These are phyloP conservation scores for Actinomortierella wolfii DNA, from an alignment of 371 early-diverging fungal species.

Conservation along the genomic window DNA sequence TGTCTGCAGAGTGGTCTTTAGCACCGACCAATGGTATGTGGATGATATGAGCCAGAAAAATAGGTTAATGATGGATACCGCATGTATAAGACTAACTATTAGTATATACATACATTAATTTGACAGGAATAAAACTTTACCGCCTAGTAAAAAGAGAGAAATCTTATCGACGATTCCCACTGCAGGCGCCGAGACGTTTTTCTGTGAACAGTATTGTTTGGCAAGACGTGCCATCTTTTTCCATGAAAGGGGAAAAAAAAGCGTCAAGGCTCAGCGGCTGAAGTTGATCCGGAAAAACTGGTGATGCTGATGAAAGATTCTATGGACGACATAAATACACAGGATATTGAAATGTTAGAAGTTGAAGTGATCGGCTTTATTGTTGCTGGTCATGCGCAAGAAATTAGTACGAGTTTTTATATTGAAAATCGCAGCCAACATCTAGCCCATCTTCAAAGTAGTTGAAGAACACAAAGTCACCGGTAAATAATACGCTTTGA, in stretches of 20 bases:
- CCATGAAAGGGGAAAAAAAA: slow-evolving; percentile 13
- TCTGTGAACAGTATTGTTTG: slow-evolving; percentile 3
- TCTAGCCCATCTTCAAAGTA: too few relatives aligned
- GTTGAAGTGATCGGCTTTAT: slow-evolving; percentile 10
- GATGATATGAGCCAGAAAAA: too few relatives aligned
- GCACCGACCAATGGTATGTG: slow-evolving; percentile 3
- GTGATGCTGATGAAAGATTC: slow-evolving; percentile 19
- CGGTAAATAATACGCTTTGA: too few relatives aligned
- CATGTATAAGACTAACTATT: not conserved
- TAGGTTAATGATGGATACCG: not conserved
- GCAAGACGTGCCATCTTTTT: slow-evolving; percentile 10
- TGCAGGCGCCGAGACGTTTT: slow-evolving; percentile 12
- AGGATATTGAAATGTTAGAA: slow-evolving; percentile 1
- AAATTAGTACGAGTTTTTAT: not conserved
- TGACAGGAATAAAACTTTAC: slow-evolving; percentile 12
- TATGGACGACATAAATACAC: slow-evolving; percentile 14
- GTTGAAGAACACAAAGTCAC: too few relatives aligned
- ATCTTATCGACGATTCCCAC: slow-evolving; percentile 1
- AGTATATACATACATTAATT: not conserved
- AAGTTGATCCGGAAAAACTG: slow-evolving; percentile 12
- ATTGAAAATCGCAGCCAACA: too few relatives aligned
- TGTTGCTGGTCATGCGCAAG: slow-evolving; percentile 6
- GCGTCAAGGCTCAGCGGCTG: slow-evolving; percentile 11
- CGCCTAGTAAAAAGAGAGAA: slow-evolving; percentile 16
- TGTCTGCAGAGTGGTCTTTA: slow-evolving; percentile 4